These are phyloP conservation scores for Lentinula lateritia DNA, from an alignment of 768 basidiomycete genomes.

Conservation along the genomic window DNA sequence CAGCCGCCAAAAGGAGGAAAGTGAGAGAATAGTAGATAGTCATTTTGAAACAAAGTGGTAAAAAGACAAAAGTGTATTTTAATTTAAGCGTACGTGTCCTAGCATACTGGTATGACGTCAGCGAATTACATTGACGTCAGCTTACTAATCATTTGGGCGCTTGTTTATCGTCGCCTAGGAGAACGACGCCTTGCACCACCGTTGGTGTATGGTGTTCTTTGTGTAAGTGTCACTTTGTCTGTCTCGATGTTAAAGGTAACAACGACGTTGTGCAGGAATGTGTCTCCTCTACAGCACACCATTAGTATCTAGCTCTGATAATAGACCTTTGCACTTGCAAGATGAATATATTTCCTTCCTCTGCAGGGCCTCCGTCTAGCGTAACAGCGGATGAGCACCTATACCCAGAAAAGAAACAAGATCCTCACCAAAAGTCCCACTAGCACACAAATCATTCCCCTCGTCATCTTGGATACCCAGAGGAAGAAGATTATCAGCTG, in stretches of 20 bases:
- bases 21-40: slow-evolving; percentile 68
- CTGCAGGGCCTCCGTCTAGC: slow-evolving; percentile 14
- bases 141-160: no score
- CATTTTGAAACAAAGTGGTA: slow-evolving; percentile 13
- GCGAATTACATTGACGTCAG: no score
- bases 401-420: slow-evolving; percentile 8
- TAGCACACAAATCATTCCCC: not conserved
- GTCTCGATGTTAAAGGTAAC: slow-evolving; percentile 14
- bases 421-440: slow-evolving; percentile 10
- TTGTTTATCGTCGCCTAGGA: not conserved
- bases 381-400: slow-evolving; percentile 9
- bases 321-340: slow-evolving; percentile 8
- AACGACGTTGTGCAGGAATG: slow-evolving; percentile 20
- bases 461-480: slow-evolving; percentile 11
- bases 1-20: slow-evolving; percentile 73
- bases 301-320: not conserved
- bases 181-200: not conserved
- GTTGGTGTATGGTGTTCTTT: slow-evolving; percentile 12
- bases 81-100: no score
- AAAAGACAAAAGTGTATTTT: no score
- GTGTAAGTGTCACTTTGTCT: slow-evolving; percentile 13
- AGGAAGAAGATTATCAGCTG: slow-evolving; percentile 15
- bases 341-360: slow-evolving; percentile 15
- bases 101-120: no score
- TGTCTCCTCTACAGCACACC: slow-evolving; percentile 13